phyloP scores from a whole-genome alignment of 192 early-diverging fungal genomes.

The Umbelopsis vinacea region DNA sequence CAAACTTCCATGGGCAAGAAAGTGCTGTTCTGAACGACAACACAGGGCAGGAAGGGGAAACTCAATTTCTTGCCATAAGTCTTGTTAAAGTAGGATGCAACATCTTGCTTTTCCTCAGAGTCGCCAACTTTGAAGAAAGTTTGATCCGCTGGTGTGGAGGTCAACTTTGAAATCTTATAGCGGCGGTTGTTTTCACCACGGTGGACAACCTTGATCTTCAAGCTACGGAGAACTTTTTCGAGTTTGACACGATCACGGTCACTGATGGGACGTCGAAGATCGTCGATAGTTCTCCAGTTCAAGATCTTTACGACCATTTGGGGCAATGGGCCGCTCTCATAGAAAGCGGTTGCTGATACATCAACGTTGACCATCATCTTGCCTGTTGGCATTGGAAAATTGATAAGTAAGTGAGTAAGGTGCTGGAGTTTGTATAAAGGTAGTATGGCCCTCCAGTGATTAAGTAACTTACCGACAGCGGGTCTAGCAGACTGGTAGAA shows the following conservation, averaged over 20 bases:
- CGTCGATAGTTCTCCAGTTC: constrained; percentile 48
- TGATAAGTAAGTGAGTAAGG: too few relatives aligned
- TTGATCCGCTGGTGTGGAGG: constrained; percentile 60
- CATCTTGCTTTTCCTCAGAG: constrained; percentile 56
- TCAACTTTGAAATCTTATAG: constrained; percentile 74
- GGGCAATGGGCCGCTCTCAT: constrained; percentile 67
- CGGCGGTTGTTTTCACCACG: constrained; percentile 72
- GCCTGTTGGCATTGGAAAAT: constrained; percentile 17
- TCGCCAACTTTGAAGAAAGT: constrained; percentile 75
- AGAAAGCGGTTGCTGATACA: constrained; percentile 71
- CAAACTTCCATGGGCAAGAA: constrained; percentile 93
- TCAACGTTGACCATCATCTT: constrained; percentile 78
- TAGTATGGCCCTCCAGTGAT: too few relatives aligned
- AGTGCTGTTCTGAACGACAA: constrained; percentile 72
- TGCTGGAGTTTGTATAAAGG: too few relatives aligned
- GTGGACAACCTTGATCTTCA: constrained; percentile 62
- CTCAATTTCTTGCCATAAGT: constrained; percentile 73
- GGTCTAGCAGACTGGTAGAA: constrained; percentile 90
- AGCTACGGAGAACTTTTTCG: constrained; percentile 56
- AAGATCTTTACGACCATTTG: constrained; percentile 75
- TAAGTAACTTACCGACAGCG: constrained; percentile 55
- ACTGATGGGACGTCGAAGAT: constrained; percentile 50
- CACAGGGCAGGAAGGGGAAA: constrained; percentile 83
- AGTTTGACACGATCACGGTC: constrained; percentile 51
- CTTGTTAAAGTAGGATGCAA: constrained; percentile 78